Percentiles rank a stretch among this genome's conserved stretches.
Conservation (phyloP, 2,329 filamentous ascomycete genomes). For the Xylariomycetidae sp. region DNA sequence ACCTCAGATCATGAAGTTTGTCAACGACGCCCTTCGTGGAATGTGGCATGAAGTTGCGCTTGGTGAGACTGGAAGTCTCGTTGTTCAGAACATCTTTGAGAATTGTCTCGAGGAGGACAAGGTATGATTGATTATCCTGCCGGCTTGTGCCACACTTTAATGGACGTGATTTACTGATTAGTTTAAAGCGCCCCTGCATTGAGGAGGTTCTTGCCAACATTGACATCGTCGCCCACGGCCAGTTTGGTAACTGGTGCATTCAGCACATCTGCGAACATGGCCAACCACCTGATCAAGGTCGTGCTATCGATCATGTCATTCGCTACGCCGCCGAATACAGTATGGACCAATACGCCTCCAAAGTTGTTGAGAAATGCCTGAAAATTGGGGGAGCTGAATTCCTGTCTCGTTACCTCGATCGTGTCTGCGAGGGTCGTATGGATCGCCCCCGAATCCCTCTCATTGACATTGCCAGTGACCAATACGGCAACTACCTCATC, state of each 20-base stretch:
- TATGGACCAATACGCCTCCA: conserved; percentile 98
- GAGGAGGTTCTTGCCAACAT: conserved; percentile 94
- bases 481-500: conserved; percentile 97
- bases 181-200: conserved; percentile 81
- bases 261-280: conserved; percentile 99
- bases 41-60: conserved; percentile 99
- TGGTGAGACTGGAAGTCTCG: conserved; percentile 93
- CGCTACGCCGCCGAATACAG: conserved; percentile 93
- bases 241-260: conserved; percentile 99
- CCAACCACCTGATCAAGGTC: conserved; percentile 81
- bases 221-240: conserved; percentile 92
- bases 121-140: conserved; percentile 53
- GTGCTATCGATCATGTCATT: conserved; percentile 93
- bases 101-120: conserved; percentile 99
- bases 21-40: conserved; percentile 88
- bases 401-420: conserved; percentile 84
- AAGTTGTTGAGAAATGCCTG: conserved; percentile 97
- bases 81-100: conserved; percentile 99
- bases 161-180: too few species aligned
- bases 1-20: conserved; percentile 96
- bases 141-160: too few species aligned
- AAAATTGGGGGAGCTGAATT: conserved; percentile 94
- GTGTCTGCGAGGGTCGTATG: conserved; percentile 84
- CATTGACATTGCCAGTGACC: conserved; percentile 97
- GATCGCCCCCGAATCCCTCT: conserved; percentile 93